Evolutionary conservation across 2,329 filamentous ascomycete genomes (phyloP).

Genomic region (Scopulariopsis brevicaulis): DNA sequence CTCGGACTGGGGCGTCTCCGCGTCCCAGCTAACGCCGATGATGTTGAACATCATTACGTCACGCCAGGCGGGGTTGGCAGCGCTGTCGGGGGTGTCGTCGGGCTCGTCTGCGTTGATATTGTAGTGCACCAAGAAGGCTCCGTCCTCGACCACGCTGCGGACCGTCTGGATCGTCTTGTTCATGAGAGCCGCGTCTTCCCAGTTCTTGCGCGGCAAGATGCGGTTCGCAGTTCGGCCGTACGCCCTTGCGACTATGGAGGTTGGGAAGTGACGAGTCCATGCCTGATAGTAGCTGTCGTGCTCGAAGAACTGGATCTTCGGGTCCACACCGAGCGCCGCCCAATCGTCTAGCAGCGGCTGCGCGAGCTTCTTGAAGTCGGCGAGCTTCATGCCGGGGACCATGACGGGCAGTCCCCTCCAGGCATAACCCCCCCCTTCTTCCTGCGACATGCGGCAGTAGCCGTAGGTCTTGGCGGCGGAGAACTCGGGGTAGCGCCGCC

Average conservation of each 20-base stretch:
- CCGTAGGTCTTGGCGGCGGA: constrained; percentile 31
- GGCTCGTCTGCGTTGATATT: neutral
- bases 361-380: constrained; percentile 29
- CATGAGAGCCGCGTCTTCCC: neutral
- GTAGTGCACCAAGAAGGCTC: neutral
- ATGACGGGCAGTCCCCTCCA: constrained; percentile 36
- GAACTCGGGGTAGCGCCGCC: constrained; percentile 27
- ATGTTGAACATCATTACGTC: constrained; percentile 7
- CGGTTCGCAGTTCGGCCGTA: neutral
- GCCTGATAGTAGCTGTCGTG: constrained; percentile 36
- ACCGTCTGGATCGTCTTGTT: neutral
- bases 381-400: constrained; percentile 30
- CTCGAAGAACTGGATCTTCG: constrained; percentile 25
- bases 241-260: neutral
- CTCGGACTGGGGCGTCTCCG: neutral
- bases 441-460: constrained; percentile 3
- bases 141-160: neutral
- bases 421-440: constrained; percentile 25
- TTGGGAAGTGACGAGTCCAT: constrained; percentile 11
- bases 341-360: constrained; percentile 29
- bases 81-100: constrained; percentile 1
- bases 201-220: neutral
- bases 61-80: constrained; percentile 11
- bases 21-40: constrained; percentile 6
- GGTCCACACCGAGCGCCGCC: constrained; percentile 19